Evolutionary conservation across 805 yeast species (phyloP).

Genomic region (Metschnikowia gelsemii): DNA sequence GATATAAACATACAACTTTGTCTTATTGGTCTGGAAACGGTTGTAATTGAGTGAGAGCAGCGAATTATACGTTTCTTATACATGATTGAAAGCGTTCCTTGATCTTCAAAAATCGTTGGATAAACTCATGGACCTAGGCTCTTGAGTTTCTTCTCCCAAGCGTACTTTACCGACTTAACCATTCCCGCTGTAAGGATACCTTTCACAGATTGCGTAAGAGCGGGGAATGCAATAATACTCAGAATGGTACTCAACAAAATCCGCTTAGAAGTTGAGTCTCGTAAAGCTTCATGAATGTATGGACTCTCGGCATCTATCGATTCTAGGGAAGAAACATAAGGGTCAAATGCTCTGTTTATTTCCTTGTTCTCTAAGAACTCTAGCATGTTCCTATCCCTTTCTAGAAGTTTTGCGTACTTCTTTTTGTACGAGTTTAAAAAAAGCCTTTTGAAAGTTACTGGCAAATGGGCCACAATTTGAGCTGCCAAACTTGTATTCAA

Average conservation of each 20-base stretch:
- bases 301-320: neutral
- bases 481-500: conserved; percentile 6
- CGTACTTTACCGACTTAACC: conserved; percentile 66
- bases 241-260: conserved; percentile 30
- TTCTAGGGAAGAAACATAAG: neutral
- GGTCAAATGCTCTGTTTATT: neutral
- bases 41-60: too few species aligned
- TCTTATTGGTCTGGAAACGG: too few species aligned
- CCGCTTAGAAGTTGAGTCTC: conserved; percentile 23
- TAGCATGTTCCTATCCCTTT: conserved; percentile 1
- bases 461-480: conserved; percentile 11
- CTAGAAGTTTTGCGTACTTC: conserved; percentile 8
- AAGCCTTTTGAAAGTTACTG: conserved; percentile 13
- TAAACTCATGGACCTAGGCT: conserved; percentile 9
- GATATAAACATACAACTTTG: too few species aligned
- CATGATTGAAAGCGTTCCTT: too few species aligned
- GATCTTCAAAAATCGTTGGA: neutral
- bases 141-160: conserved; percentile 61
- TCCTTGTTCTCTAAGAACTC: neutral
- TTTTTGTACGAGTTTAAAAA: conserved; percentile 11
- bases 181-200: conserved; percentile 89
- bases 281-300: conserved; percentile 3
- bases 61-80: too few species aligned
- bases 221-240: conserved; percentile 61
- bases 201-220: conserved; percentile 71